Evolutionary conservation across 1,139 yeast species (phyloP), one percentile per base, ranked within the genome.

Genomic region (Torulaspora globosa): DNA sequence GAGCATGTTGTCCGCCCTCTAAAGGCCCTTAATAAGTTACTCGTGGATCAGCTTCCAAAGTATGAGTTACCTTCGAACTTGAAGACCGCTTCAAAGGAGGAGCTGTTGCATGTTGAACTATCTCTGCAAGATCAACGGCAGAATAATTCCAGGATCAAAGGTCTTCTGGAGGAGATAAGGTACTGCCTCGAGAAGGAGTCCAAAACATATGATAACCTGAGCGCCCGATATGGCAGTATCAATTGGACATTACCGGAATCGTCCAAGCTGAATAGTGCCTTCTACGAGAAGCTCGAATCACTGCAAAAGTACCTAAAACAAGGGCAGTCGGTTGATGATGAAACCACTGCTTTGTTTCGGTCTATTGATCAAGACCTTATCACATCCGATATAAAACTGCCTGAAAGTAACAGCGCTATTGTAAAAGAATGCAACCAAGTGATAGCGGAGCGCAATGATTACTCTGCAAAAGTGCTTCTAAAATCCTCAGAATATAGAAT

Each of bases 311-410:
- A 82, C 57, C 62, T 84, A 15, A 57, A 59, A 2, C 80, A 80
- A 51, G 95, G 95, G 1, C 68, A 70, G 28, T 59, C 67, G 2
- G 86, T 95, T 3, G 96, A 89, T 62, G 65, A 65, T 2, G 62
- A 64, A 33, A 58, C 68, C 5, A 35, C 42, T 9, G 53, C 57
- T 7, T 47, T 65, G 9, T 64, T 61, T 40, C 52, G 60, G 9
- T 46, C 57, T 11, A 62, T 66, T 8, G 63, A 60, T 41, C 60
- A 59, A 18, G 48, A 55, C 3, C 60, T 70, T 36, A 48, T 70
- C 16, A 49, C 62, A 5, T 60, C 56, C 6, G 65, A 38, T 39
- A 55, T 44, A 37, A 58, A 47, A 44, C 50, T 49, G 29, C 59
- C 53, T 31, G 60, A 52, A 45, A 56, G 50, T 36, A 56, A 50